phyloP scores from a whole-genome alignment of 1,284 basidiomycete species.

The Ganoderma sp. region DNA sequence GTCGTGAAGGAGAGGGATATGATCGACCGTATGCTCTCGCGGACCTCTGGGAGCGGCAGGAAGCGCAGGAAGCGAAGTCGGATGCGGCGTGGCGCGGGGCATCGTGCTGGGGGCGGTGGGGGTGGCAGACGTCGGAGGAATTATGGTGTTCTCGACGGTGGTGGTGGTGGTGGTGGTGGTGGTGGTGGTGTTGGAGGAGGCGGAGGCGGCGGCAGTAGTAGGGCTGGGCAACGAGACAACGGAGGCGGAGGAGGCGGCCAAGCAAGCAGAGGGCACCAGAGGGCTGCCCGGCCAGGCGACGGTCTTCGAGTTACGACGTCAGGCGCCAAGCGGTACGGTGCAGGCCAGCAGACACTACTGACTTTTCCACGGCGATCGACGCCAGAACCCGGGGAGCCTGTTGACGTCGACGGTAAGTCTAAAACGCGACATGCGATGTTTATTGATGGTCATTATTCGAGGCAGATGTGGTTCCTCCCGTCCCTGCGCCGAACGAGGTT shows the following conservation, averaged over 20 bases:
- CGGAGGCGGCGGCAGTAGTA: not conserved
- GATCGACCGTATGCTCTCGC: conserved; percentile 39
- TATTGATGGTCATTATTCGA: not conserved
- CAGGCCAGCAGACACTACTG: conserved; percentile 29
- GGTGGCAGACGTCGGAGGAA: not conserved
- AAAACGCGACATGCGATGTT: not conserved
- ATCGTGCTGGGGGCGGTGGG: conserved; percentile 1
- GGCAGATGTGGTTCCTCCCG: not conserved
- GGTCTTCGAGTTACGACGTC: conserved; percentile 22
- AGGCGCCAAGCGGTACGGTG: conserved; percentile 27
- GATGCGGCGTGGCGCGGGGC: conserved; percentile 9
- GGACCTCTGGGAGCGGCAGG: conserved; percentile 24
- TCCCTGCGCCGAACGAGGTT: conserved; percentile 10
- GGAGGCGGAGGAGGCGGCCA: not conserved
- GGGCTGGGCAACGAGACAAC: not conserved
- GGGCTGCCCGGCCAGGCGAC: not conserved
- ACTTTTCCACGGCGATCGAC: conserved; percentile 25
- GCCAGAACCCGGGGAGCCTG: not conserved
- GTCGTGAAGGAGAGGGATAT: conserved; percentile 34
- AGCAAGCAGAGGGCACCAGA: not conserved
- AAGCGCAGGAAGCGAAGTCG: conserved; percentile 13
- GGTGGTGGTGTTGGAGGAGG: not conserved
- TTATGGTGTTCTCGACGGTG: conserved; percentile 2
- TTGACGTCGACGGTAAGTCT: conserved; percentile 6
- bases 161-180: not conserved